These are phyloP conservation scores for Kalanchoe fedtschenkoi DNA, from an alignment of 164 flowering plant species.

Conservation along the genomic window DNA sequence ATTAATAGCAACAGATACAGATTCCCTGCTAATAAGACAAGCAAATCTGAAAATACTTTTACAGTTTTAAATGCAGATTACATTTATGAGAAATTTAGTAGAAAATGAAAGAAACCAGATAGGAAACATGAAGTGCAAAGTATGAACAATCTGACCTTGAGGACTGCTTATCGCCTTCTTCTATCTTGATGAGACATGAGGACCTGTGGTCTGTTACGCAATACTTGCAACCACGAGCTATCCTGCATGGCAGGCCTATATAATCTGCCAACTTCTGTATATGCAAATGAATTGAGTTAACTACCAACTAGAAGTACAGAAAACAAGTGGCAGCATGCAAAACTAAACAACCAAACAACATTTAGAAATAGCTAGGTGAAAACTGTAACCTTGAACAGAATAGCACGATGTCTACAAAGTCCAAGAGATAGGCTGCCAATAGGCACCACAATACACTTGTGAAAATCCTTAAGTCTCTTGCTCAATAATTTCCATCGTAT, in stretches of 20 bases:
- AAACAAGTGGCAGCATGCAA: not conserved
- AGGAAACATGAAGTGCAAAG: not conserved
- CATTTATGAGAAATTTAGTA: not conserved
- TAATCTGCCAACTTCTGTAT: constrained; percentile 89
- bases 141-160: constrained; percentile 32
- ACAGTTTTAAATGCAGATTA: too few species aligned
- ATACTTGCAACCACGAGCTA: constrained; percentile 90
- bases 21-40: too few species aligned
- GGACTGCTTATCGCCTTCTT: constrained; percentile 45
- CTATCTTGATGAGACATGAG: constrained; percentile 73
- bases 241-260: constrained; percentile 87
- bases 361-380: too few species aligned
- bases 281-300: constrained; percentile 3
- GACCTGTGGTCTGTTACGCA: constrained; percentile 72
- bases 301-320: not conserved
- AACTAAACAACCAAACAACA: too few species aligned
- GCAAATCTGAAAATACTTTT: too few species aligned
- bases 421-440: constrained; percentile 79
- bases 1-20: too few species aligned
- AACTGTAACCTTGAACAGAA: constrained; percentile 84
- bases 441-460: constrained; percentile 63
- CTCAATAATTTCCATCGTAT: constrained; percentile 60
- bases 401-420: constrained; percentile 89
- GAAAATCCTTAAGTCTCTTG: constrained; percentile 48
- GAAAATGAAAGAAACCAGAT: not conserved